Percentiles rank a stretch among this genome's conserved stretches.
phyloP scores from a whole-genome alignment of 2,329 filamentous ascomycete genomes.

The Exophiala dermatitidis region DNA sequence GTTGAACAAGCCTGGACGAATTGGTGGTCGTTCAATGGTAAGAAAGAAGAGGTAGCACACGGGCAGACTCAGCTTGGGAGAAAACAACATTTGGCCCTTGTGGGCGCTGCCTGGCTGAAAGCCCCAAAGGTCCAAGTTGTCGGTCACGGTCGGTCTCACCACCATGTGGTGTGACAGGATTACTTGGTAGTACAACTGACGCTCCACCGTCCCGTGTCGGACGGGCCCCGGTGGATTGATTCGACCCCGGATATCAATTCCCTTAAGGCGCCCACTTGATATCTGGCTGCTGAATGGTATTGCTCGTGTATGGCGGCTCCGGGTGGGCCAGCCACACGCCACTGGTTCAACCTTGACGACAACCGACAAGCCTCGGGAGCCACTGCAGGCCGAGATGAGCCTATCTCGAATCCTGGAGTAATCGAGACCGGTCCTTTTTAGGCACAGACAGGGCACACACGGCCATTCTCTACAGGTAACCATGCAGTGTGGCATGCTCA shows the following conservation, averaged over 20 bases:
- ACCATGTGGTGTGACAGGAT: constrained; percentile 16
- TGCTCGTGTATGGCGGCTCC: not conserved
- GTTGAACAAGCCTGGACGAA: not conserved
- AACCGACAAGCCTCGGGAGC: not conserved
- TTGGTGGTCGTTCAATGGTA: not conserved
- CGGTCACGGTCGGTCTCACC: constrained; percentile 4
- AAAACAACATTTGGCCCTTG: not conserved
- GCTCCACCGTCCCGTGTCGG: not conserved
- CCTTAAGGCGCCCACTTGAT: not conserved
- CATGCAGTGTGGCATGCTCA: too few relatives aligned
- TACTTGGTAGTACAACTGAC: not conserved
- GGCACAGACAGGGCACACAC: not conserved
- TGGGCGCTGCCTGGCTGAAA: not conserved
- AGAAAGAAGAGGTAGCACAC: not conserved
- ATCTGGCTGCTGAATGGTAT: not conserved
- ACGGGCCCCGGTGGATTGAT: not conserved
- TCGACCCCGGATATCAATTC: not conserved
- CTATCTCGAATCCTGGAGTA: not conserved
- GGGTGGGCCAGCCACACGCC: not conserved
- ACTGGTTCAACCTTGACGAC: not conserved
- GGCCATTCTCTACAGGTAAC: too few relatives aligned
- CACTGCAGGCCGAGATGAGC: not conserved
- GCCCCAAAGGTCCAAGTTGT: not conserved
- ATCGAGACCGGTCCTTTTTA: not conserved
- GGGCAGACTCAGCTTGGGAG: not conserved